Conservation (phyloP, 2,329 filamentous ascomycete species). For the Ophiostoma quercus region DNA sequence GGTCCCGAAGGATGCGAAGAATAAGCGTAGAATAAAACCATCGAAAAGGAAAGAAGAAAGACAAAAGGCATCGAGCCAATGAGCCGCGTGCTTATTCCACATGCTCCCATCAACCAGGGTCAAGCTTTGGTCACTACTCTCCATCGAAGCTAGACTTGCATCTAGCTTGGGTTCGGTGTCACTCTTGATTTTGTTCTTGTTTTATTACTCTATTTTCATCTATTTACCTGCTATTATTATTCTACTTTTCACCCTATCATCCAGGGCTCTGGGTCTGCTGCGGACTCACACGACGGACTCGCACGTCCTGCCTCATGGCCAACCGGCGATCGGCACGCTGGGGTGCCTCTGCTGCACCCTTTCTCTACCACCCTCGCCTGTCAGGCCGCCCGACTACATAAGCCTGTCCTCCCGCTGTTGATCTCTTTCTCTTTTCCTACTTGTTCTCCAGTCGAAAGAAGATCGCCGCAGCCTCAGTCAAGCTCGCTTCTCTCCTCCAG, state of each 20-base stretch:
- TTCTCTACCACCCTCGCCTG: neutral
- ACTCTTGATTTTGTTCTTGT: neutral
- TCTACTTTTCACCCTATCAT: neutral
- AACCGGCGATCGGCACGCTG: neutral
- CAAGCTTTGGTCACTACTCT: conserved; percentile 4
- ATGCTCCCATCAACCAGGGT: conserved; percentile 7
- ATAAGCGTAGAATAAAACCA: neutral
- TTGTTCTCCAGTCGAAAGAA: conserved; percentile 9
- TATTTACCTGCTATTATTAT: neutral
- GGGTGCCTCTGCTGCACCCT: neutral
- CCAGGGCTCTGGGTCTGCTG: neutral
- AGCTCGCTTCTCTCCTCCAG: neutral
- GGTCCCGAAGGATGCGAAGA: neutral
- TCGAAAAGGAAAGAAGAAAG: neutral
- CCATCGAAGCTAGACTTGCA: conserved; percentile 4
- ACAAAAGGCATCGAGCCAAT: neutral
- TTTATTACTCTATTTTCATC: neutral
- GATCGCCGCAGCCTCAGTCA: neutral
- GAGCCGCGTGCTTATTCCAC: neutral
- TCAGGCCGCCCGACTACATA: neutral
- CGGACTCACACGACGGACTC: neutral
- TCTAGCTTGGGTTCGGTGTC: neutral
- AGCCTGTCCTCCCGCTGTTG: conserved; percentile 7
- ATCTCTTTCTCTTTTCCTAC: conserved; percentile 5
- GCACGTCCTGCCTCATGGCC: conserved; percentile 1